Evolutionary conservation across 129 eudicot genomes (phyloP).

Genomic region (Flaveria brownii): DNA sequence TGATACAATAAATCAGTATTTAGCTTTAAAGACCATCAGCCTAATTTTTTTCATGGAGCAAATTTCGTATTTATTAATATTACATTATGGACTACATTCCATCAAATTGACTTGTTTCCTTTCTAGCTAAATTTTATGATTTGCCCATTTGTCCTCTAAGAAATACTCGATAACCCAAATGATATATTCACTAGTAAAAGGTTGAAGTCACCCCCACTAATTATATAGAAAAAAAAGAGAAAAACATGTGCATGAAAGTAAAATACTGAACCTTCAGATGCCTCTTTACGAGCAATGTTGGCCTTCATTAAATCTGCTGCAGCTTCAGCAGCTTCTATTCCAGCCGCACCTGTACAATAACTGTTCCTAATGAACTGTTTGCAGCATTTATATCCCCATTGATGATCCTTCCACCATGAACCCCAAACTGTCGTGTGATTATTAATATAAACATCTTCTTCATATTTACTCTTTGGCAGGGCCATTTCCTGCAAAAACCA

Average conservation of each 20-base stretch:
- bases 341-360: conserved; percentile 90
- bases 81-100: neutral
- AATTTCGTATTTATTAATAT: neutral
- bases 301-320: conserved; percentile 84
- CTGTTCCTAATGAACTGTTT: conserved; percentile 78
- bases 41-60: neutral
- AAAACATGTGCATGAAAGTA: neutral
- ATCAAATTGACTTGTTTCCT: neutral
- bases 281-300: conserved; percentile 87
- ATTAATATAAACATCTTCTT: conserved; percentile 74
- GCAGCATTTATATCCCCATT: conserved; percentile 94
- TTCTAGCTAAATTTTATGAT: neutral
- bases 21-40: neutral
- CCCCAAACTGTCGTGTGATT: conserved; percentile 85
- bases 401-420: conserved; percentile 91
- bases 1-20: neutral
- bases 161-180: neutral
- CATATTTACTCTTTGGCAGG: conserved; percentile 86
- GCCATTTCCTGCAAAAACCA: conserved; percentile 56
- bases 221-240: neutral
- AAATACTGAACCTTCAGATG: conserved; percentile 41
- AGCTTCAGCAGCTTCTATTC: conserved; percentile 95
- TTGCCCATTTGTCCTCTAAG: neutral
- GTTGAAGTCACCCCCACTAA: neutral
- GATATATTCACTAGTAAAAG: neutral